Conservation (phyloP, 2,329 filamentous ascomycete species). For the Colletotrichum endophyticum region DNA sequence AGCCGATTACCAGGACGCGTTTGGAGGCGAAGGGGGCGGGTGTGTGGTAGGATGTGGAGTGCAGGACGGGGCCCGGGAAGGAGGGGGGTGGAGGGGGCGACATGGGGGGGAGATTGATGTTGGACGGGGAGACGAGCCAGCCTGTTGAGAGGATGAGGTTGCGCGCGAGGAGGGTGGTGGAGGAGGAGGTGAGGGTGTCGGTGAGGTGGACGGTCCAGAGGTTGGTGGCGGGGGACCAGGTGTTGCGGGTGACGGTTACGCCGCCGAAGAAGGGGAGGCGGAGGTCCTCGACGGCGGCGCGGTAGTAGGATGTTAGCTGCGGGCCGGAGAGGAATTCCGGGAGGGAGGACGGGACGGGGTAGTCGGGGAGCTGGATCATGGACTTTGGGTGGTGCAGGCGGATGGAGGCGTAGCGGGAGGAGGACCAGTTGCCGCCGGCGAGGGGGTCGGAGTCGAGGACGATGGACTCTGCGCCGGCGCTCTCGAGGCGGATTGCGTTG, state of each 20-base stretch:
- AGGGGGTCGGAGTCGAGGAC: background rate
- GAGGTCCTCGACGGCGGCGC: background rate
- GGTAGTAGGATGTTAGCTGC: background rate
- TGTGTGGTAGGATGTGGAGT: constrained; percentile 46
- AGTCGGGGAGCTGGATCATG: constrained; percentile 6
- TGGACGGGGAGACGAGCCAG: constrained; percentile 34
- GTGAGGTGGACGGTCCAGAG: too few species aligned
- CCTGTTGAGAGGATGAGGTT: constrained; percentile 53
- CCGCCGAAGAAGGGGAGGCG: constrained; percentile 6
- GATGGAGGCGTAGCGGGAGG: background rate
- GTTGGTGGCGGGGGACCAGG: background rate
- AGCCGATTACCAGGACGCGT: constrained; percentile 52
- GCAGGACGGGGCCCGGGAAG: constrained; percentile 48
- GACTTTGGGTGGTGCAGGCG: background rate
- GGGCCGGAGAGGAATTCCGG: background rate
- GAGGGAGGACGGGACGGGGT: background rate
- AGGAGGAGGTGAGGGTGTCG: background rate
- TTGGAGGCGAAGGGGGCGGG: constrained; percentile 32
- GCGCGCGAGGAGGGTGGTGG: constrained; percentile 27
- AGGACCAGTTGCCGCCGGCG: constrained; percentile 9
- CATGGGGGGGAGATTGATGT: too few species aligned
- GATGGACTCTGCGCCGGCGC: background rate
- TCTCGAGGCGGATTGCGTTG: constrained; percentile 4
- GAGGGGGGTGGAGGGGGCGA: background rate
- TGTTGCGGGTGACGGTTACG: background rate